phyloP scores from a whole-genome alignment of 345 rosid species.

The Xanthoceras sorbifolium region DNA sequence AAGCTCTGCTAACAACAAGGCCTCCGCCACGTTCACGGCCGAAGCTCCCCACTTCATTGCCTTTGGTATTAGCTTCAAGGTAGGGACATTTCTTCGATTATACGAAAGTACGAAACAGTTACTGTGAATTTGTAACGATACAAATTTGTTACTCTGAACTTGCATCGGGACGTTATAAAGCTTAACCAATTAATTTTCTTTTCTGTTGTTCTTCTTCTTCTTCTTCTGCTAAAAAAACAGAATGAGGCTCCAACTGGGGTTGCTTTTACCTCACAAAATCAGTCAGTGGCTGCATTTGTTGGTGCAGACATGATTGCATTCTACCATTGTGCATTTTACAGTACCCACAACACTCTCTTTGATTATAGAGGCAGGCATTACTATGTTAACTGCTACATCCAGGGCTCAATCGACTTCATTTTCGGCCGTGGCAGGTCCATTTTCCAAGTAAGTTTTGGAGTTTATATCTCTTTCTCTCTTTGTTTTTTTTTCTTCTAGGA shows the following conservation, averaged over 20 bases:
- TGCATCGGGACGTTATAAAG: background rate
- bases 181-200: background rate
- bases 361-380: conserved; percentile 96
- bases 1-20: conserved; percentile 61
- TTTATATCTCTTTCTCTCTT: background rate
- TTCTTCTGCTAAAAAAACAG: conserved; percentile 29
- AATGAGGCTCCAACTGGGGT: conserved; percentile 87
- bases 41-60: conserved; percentile 72
- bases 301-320: conserved; percentile 80
- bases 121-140: background rate
- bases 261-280: conserved; percentile 93
- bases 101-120: no score
- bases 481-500: background rate
- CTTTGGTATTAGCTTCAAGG: conserved; percentile 87
- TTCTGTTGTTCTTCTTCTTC: background rate
- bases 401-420: conserved; percentile 93
- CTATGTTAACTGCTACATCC: conserved; percentile 77
- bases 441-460: conserved; percentile 44
- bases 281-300: conserved; percentile 87
- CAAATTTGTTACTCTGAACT: background rate
- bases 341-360: conserved; percentile 89
- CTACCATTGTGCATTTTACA: conserved; percentile 86
- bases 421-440: conserved; percentile 87
- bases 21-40: conserved; percentile 70
- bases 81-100: conserved; percentile 18